Conservation (phyloP, 495 filamentous ascomycete genomes). For the Lepraria neglecta region DNA sequence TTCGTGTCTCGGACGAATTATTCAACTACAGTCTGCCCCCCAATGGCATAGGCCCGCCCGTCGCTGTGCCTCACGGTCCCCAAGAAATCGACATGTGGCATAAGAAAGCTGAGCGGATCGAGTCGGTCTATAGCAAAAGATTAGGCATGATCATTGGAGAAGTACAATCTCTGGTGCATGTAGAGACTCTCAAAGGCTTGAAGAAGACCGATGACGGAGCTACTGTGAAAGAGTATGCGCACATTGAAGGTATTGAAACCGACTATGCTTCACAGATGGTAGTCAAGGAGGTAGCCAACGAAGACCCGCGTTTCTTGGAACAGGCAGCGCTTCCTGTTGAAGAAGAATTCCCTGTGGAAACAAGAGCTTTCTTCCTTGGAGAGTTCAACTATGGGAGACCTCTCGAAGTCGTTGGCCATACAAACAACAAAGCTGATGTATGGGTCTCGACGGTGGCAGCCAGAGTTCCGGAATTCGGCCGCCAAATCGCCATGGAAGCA, state of each 20-base stretch:
- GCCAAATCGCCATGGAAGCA: conserved; percentile 58
- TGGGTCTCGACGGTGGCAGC: conserved; percentile 61
- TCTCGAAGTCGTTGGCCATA: conserved; percentile 71
- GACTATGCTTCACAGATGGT: conserved; percentile 87
- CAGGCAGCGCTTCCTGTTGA: conserved; percentile 75
- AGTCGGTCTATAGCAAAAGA: conserved; percentile 79
- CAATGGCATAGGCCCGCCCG: conserved; percentile 51
- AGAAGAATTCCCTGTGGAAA: conserved; percentile 80
- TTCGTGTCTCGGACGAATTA: conserved; percentile 84
- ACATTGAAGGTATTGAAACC: conserved; percentile 81
- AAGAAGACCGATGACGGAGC: conserved; percentile 86
- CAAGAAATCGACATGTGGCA: conserved; percentile 74
- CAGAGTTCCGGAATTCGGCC: conserved; percentile 76
- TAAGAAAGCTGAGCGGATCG: conserved; percentile 77
- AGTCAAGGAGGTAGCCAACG: conserved; percentile 83
- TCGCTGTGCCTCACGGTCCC: conserved; percentile 64
- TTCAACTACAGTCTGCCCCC: conserved; percentile 76
- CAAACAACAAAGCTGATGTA: conserved; percentile 65
- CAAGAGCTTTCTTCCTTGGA: conserved; percentile 89
- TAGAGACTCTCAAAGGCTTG: conserved; percentile 87
- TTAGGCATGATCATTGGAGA: conserved; percentile 80
- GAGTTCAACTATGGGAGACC: conserved; percentile 91
- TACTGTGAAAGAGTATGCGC: conserved; percentile 85
- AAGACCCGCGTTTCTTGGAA: conserved; percentile 91
- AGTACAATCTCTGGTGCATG: conserved; percentile 83